Conservation (phyloP, 495 filamentous ascomycete species). For the Trypethelium eluteriae region DNA sequence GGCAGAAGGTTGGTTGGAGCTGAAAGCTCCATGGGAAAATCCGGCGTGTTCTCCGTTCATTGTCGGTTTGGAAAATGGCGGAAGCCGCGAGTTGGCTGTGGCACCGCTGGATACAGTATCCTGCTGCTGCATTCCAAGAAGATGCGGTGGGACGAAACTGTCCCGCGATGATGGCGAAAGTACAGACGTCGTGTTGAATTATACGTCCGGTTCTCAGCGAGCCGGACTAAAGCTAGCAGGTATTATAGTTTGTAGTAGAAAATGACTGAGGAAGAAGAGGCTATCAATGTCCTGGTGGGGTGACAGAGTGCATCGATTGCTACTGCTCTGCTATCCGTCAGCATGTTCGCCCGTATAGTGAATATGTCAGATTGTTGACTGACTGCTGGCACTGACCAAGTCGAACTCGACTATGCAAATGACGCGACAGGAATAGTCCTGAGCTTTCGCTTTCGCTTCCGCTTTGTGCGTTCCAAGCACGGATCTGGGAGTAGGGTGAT, state of each 20-base stretch:
- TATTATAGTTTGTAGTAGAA: background rate
- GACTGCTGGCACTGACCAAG: background rate
- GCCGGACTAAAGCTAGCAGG: constrained; percentile 4
- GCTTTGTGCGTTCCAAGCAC: background rate
- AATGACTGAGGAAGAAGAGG: background rate
- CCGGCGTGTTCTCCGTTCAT: constrained; percentile 67
- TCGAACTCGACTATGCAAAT: background rate
- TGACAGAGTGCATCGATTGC: constrained; percentile 2
- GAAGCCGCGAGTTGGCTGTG: constrained; percentile 39
- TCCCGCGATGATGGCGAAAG: constrained; percentile 44
- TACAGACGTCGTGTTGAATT: constrained; percentile 11
- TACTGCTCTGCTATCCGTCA: background rate
- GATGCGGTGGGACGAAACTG: constrained; percentile 64
- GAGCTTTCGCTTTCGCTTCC: background rate
- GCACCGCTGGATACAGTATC: constrained; percentile 44
- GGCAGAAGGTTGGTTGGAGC: constrained; percentile 60
- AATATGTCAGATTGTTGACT: background rate
- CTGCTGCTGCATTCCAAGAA: constrained; percentile 82
- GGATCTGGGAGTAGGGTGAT: background rate
- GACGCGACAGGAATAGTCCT: background rate
- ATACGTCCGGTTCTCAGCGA: constrained; percentile 7
- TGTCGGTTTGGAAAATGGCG: constrained; percentile 58
- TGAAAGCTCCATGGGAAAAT: constrained; percentile 86
- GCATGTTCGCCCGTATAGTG: background rate
- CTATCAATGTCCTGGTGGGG: background rate